Base-by-base conservation (phyloP, 1,284 basidiomycete genomes). In the Singerocomus inundabilis region DNA sequence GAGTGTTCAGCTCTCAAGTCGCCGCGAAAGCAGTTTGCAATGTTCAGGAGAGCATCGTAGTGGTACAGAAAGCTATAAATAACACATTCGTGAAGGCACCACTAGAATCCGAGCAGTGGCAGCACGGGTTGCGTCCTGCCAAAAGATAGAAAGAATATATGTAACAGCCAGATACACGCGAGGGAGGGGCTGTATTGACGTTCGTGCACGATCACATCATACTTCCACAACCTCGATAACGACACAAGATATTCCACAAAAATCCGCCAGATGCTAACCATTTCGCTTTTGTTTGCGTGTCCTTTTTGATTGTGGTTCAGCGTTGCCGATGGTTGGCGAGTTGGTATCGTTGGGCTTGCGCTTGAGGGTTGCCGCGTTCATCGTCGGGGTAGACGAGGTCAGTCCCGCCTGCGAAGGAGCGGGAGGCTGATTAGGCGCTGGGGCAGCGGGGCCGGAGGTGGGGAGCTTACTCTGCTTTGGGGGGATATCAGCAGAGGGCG, bases 291-390 rank as follows among this genome's bases (percentile, higher is more conserved):
- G 65, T 74, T 73, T 66, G 54, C 83, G 77, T 33, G 74, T 65
- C 54, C 79, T 77, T 70, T 86, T 59, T 34, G 71, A 62, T 18
- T 76, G 75, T 49, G 72, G 70, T 50, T 78, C 79, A 48, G 70
- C 62, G 44, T 70, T 72, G 38, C 72, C 68, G 39, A 74, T 73
- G 28, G 76, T 76, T 31, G 83, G 79, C 26, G 82, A 79, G 26
- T 76, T 71, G 32, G 74, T 69, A 48, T 81, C 79, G 33, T 69
- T 71, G 56, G 76, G 72, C 51, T 87, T 88, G 54, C 86, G 77
- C 70, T 89, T 89, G 59, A 87, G 69, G 37, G 79, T 73, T 48
- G 82, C 72, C 60, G 72, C 69, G 34, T 75, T 49, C 67, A 83
- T 62, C 7, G 78, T 72, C 4, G 85, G 82, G 5, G 79, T 79